phyloP scores from a whole-genome alignment of 805 yeast species.

The Starmerella roubikii region DNA sequence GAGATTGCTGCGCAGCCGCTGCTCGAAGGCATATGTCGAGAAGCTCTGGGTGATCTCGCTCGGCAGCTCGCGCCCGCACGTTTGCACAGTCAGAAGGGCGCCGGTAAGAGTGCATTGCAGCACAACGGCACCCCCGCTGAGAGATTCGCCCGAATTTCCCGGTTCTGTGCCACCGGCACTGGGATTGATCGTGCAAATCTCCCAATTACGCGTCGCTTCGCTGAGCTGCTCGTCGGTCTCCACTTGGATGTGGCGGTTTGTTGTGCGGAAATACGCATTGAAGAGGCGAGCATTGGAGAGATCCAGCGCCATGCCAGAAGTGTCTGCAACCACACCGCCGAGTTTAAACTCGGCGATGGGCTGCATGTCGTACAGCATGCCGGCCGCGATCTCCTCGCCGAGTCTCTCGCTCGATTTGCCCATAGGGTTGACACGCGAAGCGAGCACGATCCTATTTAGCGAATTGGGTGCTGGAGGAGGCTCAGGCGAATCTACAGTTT shows the following conservation, averaged over 20 bases:
- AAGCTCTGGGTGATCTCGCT: conserved; percentile 35
- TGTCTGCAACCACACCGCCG: neutral
- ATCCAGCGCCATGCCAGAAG: neutral
- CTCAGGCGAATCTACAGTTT: too few species aligned
- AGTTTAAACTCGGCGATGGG: conserved; percentile 10
- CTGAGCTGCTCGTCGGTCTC: conserved; percentile 4
- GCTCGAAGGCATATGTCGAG: conserved; percentile 37
- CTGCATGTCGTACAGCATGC: conserved; percentile 6
- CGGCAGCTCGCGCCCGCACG: conserved; percentile 29
- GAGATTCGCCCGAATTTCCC: neutral
- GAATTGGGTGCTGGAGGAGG: too few species aligned
- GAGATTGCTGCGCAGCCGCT: conserved; percentile 25
- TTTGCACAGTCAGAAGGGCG: conserved; percentile 13
- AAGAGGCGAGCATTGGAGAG: neutral
- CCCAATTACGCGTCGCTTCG: conserved; percentile 12
- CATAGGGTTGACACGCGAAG: too few species aligned
- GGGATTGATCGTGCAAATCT: conserved; percentile 1
- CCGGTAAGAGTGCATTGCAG: conserved; percentile 20
- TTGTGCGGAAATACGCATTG: conserved; percentile 15
- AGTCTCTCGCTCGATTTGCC: conserved; percentile 19
- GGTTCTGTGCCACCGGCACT: neutral
- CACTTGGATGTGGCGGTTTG: conserved; percentile 19
- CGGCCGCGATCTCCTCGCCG: conserved; percentile 24
- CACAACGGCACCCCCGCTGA: conserved; percentile 2
- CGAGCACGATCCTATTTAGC: too few species aligned